Percentiles rank a stretch among this genome's conserved stretches.
Conservation (phyloP, 306 rosid species). For the Prosopis cineraria region DNA sequence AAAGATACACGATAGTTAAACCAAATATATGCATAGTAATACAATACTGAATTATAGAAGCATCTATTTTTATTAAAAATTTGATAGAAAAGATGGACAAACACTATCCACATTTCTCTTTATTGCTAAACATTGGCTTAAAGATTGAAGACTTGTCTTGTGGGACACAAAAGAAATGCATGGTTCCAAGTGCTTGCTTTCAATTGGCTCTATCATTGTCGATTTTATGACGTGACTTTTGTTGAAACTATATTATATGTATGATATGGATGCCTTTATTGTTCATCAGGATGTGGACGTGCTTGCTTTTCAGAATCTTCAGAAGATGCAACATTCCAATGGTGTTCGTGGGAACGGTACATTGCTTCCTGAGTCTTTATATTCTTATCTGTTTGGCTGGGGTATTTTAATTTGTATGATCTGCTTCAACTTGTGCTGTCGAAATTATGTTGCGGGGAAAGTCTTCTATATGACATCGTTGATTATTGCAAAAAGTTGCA, state of each 20-base stretch:
- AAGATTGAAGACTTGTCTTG: not conserved
- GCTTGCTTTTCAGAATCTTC: conserved; percentile 61
- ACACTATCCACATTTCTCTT: not conserved
- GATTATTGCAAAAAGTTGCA: not conserved
- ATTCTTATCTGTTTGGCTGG: not conserved
- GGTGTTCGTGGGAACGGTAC: conserved; percentile 70
- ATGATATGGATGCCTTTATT: not conserved
- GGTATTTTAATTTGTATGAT: not conserved
- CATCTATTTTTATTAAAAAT: not conserved
- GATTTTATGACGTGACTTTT: not conserved
- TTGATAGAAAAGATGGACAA: not conserved
- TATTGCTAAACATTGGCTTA: not conserved
- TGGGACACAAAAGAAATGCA: not conserved
- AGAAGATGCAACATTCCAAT: conserved; percentile 59
- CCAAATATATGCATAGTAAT: not conserved
- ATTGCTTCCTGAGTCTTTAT: not conserved
- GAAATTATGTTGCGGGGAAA: not conserved
- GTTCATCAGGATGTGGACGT: conserved; percentile 67
- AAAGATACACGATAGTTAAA: not conserved
- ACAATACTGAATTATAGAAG: not conserved
- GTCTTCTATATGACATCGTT: not conserved
- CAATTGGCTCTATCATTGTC: not conserved
- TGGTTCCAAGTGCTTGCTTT: not conserved
- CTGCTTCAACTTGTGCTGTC: not conserved
- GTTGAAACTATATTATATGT: not conserved